These are phyloP conservation scores for Gossypium davidsonii DNA, from an alignment of 441 rosid species.

Conservation along the genomic window DNA sequence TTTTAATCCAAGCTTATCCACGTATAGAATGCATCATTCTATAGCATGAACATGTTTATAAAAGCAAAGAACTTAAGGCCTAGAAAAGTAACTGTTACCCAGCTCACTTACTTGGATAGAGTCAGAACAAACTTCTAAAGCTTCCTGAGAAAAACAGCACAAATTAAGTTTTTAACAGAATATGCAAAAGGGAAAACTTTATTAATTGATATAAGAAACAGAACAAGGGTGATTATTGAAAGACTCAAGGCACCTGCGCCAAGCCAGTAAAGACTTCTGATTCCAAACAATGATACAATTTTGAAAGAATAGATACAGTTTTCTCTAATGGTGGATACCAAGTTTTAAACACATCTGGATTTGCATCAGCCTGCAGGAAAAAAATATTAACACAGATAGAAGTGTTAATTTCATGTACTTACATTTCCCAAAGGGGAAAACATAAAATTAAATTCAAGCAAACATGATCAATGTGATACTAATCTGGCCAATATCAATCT, in stretches of 20 bases:
- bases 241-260: conserved; percentile 68
- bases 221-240: conserved; percentile 15
- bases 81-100: conserved; percentile 1
- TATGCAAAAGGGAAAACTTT: conserved; percentile 8
- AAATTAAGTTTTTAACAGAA: conserved; percentile 9
- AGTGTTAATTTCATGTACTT: background rate
- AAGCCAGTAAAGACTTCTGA: conserved; percentile 86
- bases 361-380: conserved; percentile 53
- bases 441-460: background rate
- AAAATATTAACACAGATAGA: background rate
- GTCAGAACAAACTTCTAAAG: conserved; percentile 81
- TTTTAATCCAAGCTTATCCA: background rate
- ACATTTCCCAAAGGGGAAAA: background rate
- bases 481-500: background rate
- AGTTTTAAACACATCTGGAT: conserved; percentile 57
- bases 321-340: conserved; percentile 97
- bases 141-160: conserved; percentile 64
- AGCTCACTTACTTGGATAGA: conserved; percentile 77
- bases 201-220: conserved; percentile 13
- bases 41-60: background rate
- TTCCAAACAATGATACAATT: conserved; percentile 82
- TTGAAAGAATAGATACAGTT: conserved; percentile 85
- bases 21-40: background rate
- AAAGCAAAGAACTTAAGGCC: conserved; percentile 3
- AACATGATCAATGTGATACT: background rate